Conservation (phyloP, 306 rosid species). For the Prosopis cineraria region DNA sequence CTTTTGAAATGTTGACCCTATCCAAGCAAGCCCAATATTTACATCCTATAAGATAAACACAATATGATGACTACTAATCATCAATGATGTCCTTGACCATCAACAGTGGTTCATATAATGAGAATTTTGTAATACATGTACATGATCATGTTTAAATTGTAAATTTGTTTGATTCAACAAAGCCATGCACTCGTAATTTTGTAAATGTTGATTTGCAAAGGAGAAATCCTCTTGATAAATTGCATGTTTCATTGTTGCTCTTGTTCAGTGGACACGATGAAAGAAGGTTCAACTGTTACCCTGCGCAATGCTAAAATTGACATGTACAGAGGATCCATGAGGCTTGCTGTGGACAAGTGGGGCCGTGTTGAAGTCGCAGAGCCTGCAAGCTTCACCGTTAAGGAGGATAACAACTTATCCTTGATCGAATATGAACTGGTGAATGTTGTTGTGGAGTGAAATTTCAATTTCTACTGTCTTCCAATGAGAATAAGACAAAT, state of each 20-base stretch:
- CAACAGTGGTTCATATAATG: not conserved
- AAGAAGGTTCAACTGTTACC: constrained; percentile 59
- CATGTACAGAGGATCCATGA: constrained; percentile 77
- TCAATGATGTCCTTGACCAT: not conserved
- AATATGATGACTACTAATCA: not conserved
- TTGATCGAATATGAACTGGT: constrained; percentile 68
- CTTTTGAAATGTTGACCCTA: not conserved
- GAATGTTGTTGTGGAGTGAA: constrained; percentile 68
- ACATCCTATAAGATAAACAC: no score
- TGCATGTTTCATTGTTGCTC: constrained; percentile 27
- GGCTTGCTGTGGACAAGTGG: constrained; percentile 81
- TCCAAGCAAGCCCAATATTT: not conserved
- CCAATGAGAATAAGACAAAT: constrained; percentile 55
- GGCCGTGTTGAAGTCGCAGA: constrained; percentile 68
- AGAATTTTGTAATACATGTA: not conserved
- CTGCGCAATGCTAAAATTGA: constrained; percentile 75
- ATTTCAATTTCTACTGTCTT: constrained; percentile 40
- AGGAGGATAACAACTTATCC: constrained; percentile 73
- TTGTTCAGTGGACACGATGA: constrained; percentile 67
- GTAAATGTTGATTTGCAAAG: not conserved
- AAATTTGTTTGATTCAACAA: not conserved
- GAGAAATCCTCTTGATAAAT: not conserved
- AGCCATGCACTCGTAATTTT: not conserved
- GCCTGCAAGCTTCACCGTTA: constrained; percentile 64
- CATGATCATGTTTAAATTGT: not conserved